Evolutionary conservation across 1,284 basidiomycete species (phyloP), one percentile per base, ranked within the genome.

Genomic region (Rhodotorula glutinis): DNA sequence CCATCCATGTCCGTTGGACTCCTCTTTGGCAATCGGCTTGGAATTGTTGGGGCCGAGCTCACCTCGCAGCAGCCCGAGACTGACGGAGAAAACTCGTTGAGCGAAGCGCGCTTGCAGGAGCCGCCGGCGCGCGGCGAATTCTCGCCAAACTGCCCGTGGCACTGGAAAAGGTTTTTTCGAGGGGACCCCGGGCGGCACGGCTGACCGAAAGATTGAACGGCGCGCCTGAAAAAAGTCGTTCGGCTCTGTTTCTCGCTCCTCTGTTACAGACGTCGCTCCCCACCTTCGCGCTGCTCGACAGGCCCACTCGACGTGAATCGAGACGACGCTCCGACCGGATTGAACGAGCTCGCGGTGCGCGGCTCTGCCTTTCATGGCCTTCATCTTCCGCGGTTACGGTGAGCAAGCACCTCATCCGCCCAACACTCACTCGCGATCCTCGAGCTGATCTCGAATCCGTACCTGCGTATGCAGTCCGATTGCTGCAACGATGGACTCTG

Each of bases 401-500:
- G 46, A 49, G 68, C 16, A 17, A 25, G 49, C 49, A 27, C 25
- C 25, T 51, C 49, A 27, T 13, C 30, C 30, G 19, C 41, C n/a
- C 41, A 44, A 19, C 41, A 21, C 27, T n/a, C 11, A 4, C 13
- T 5, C 40, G n/a, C 21, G 30, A 16, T 44, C 43, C 43, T n/a
- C 43, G 41, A 23, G 55, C 51, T 58, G 38, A 57, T 53, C 25
- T 11, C 1, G 4, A 17, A 2, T 9, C 43, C 9, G 4, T 38
- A 38, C 17, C 30, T 33, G 41, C 40, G 4, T 19, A 8, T 29
- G 7, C 63, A 71, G 69, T 73, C 16, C 43, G 46, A 4, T 43
- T 72, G 0, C 55, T 71, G 7, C 69, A 67, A 41, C 60, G 59
- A 23, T 62, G 70, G 58, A 75, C 74, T 0, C 58, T 75, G 1